phyloP scores from a whole-genome alignment of 2,329 filamentous ascomycete genomes.

The Bertia moriformis region DNA sequence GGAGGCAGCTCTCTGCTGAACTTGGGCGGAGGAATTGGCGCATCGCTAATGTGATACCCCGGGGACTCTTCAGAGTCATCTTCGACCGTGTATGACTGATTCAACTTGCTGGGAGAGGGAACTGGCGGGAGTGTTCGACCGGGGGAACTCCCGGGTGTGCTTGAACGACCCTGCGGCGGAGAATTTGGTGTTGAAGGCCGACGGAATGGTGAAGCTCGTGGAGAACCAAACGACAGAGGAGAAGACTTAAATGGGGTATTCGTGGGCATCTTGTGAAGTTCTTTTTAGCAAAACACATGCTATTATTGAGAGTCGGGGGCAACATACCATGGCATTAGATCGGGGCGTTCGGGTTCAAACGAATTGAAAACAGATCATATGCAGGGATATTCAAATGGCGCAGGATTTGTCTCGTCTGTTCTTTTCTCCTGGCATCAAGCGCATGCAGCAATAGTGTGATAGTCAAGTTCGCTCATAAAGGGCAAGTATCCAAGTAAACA shows the following conservation, averaged over 20 bases:
- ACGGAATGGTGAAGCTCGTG: constrained; percentile 20
- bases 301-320: neutral
- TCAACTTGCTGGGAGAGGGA: constrained; percentile 27
- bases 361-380: too few relatives aligned
- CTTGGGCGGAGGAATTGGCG: constrained; percentile 27
- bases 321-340: neutral
- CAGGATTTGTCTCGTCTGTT: too few relatives aligned
- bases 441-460: too few relatives aligned
- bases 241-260: constrained; percentile 21
- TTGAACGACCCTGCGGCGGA: constrained; percentile 10
- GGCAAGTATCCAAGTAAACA: too few relatives aligned
- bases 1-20: constrained; percentile 30
- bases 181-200: constrained; percentile 11
- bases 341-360: too few relatives aligned
- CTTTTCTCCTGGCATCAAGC: too few relatives aligned
- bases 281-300: neutral
- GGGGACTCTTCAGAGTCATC: constrained; percentile 17
- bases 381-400: too few relatives aligned
- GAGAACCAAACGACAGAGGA: constrained; percentile 33
- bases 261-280: neutral
- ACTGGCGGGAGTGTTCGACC: constrained; percentile 22
- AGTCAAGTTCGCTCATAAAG: too few relatives aligned
- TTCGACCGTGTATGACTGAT: constrained; percentile 25
- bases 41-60: constrained; percentile 7
- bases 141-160: constrained; percentile 17